These are phyloP conservation scores for Penicillium sp. DNA, from an alignment of 2,329 filamentous ascomycete genomes.

Conservation along the genomic window DNA sequence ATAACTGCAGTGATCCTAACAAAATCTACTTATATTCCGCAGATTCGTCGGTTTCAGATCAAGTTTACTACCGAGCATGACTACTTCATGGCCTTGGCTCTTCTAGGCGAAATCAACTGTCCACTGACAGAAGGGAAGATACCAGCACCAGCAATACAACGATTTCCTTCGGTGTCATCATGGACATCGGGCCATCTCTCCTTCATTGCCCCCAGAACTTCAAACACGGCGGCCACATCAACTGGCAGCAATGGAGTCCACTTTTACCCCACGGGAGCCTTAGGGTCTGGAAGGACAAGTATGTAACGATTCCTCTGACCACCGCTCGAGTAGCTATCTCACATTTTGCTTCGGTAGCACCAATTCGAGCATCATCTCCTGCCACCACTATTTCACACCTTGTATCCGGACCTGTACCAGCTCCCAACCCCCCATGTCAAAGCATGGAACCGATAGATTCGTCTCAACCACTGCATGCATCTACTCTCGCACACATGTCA, in stretches of 20 bases:
- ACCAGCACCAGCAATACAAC: conserved; percentile 18
- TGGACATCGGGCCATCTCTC: conserved; percentile 18
- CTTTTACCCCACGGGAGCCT: conserved; percentile 2
- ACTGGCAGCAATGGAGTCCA: conserved; percentile 5
- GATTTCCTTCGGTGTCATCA: conserved; percentile 27
- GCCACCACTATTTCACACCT: conserved; percentile 2
- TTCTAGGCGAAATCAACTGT: conserved; percentile 42
- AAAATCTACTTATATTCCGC: neutral
- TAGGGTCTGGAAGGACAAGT: conserved; percentile 8
- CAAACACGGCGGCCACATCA: neutral
- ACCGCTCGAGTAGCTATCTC: neutral
- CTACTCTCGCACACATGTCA: neutral
- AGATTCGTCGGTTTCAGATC: conserved; percentile 47
- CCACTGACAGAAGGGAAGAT: conserved; percentile 41
- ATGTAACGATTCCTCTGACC: neutral
- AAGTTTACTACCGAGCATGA: conserved; percentile 41
- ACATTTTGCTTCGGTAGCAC: conserved; percentile 1
- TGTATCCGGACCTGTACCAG: neutral
- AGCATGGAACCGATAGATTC: neutral
- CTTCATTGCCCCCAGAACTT: conserved; percentile 2
- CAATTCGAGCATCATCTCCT: conserved; percentile 6
- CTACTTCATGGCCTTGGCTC: conserved; percentile 40
- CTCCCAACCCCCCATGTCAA: neutral
- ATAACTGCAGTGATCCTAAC: neutral
- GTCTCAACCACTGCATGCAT: neutral